Evolutionary conservation across 495 filamentous ascomycete genomes (phyloP).

Genomic region (Amorphotheca resinae): DNA sequence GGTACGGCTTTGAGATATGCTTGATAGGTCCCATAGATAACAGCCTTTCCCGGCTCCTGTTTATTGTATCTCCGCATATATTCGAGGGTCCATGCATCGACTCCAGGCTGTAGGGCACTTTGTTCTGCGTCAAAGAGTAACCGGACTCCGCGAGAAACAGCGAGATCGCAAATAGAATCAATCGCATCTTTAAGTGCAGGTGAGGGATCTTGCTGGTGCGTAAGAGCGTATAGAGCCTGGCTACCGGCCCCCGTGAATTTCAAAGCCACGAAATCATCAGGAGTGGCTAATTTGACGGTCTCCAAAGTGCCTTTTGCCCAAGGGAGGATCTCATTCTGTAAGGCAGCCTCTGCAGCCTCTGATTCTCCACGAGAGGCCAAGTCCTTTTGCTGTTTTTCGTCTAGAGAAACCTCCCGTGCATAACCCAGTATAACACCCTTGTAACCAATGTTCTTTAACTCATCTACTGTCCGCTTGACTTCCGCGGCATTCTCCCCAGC

Average conservation of each 20-base stretch:
- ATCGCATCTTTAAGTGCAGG: conserved; percentile 56
- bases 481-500: conserved; percentile 55
- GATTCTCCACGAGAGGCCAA: conserved; percentile 23
- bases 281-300: conserved; percentile 59
- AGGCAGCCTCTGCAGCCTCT: conserved; percentile 28
- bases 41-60: conserved; percentile 42
- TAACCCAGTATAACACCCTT: conserved; percentile 69
- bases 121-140: conserved; percentile 91
- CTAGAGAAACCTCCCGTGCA: conserved; percentile 57
- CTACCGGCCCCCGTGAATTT: conserved; percentile 90
- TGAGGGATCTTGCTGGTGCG: conserved; percentile 43
- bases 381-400: conserved; percentile 33
- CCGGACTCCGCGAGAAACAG: conserved; percentile 52
- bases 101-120: conserved; percentile 63
- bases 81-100: conserved; percentile 71
- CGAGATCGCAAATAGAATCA: conserved; percentile 62
- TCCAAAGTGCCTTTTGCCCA: conserved; percentile 68
- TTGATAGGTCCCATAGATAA: conserved; percentile 70
- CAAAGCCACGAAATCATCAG: conserved; percentile 75
- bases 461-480: conserved; percentile 43
- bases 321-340: conserved; percentile 48
- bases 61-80: conserved; percentile 78
- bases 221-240: conserved; percentile 55
- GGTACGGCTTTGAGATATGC: conserved; percentile 70
- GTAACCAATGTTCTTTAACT: conserved; percentile 54